phyloP scores from a whole-genome alignment of 2,329 filamentous ascomycete genomes.

The Aureobasidium sp. region DNA sequence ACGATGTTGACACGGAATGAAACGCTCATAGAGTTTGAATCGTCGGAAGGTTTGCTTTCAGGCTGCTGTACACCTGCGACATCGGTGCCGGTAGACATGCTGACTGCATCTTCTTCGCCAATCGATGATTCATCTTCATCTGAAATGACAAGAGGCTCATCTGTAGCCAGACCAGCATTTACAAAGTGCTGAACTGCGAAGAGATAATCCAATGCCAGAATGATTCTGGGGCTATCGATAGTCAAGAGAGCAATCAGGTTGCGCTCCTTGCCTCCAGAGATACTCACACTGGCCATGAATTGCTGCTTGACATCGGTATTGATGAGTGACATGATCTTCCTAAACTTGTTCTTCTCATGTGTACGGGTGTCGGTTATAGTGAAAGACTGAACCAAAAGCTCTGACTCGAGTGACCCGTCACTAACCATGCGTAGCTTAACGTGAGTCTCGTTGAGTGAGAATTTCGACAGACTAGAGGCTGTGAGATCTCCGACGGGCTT shows the following conservation, averaged over 20 bases:
- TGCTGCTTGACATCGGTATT: constrained; percentile 90
- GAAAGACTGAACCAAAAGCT: constrained; percentile 87
- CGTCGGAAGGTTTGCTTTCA: constrained; percentile 25
- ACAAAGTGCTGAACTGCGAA: constrained; percentile 82
- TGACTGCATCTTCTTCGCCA: constrained; percentile 45
- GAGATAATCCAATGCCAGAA: constrained; percentile 91
- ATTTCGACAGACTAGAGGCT: constrained; percentile 78
- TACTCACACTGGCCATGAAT: constrained; percentile 94
- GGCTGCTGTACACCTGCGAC: constrained; percentile 19
- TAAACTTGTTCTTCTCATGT: constrained; percentile 86
- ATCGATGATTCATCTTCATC: constrained; percentile 42
- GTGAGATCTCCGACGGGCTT: constrained; percentile 72
- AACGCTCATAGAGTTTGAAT: constrained; percentile 55
- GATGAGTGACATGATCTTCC: constrained; percentile 94
- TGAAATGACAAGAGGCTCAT: constrained; percentile 52
- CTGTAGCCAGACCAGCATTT: constrained; percentile 55
- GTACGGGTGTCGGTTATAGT: constrained; percentile 89
- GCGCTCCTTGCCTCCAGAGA: constrained; percentile 74
- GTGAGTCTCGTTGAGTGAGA: constrained; percentile 86
- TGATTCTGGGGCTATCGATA: constrained; percentile 87
- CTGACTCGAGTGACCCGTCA: constrained; percentile 83
- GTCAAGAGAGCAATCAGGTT: constrained; percentile 86
- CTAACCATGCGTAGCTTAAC: constrained; percentile 90
- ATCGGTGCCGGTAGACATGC: constrained; percentile 25
- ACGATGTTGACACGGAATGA: constrained; percentile 91